A percentile compares a stretch with the other conserved stretches of the same genome.
These are phyloP conservation scores for Epichloe coenophiala DNA, from an alignment of 2,329 filamentous ascomycete species.

Conservation along the genomic window DNA sequence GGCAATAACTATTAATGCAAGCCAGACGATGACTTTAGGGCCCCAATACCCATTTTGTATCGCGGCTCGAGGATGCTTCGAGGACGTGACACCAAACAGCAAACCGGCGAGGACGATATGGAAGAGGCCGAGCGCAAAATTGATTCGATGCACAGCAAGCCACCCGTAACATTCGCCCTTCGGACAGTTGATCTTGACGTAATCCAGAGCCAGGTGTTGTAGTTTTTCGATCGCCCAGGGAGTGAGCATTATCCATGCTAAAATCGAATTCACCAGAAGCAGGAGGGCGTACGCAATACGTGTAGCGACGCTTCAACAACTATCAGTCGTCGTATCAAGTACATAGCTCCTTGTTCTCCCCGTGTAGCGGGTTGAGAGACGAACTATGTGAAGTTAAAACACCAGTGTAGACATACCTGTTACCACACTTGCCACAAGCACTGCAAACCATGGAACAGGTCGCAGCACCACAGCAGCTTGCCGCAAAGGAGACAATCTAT, in stretches of 20 bases:
- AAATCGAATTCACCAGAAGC: constrained; percentile 87
- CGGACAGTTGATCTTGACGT: constrained; percentile 87
- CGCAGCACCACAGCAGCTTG: constrained; percentile 90
- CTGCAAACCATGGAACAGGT: constrained; percentile 94
- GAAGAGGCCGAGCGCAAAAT: constrained; percentile 91
- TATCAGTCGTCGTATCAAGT: not conserved
- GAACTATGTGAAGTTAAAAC: not conserved
- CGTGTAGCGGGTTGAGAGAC: too few species aligned
- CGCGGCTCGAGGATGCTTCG: constrained; percentile 73
- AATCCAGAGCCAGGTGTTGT: constrained; percentile 82
- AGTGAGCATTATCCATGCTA: constrained; percentile 98
- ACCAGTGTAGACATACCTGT: constrained; percentile 46
- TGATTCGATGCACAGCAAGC: constrained; percentile 93
- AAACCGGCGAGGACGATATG: constrained; percentile 77
- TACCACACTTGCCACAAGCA: constrained; percentile 91
- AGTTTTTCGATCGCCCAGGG: constrained; percentile 96
- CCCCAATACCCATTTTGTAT: constrained; percentile 99
- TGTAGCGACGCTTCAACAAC: constrained; percentile 62
- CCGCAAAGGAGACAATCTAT: constrained; percentile 63
- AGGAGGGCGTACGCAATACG: constrained; percentile 93
- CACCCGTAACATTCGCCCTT: constrained; percentile 89
- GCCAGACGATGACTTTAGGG: constrained; percentile 84
- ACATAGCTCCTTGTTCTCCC: not conserved
- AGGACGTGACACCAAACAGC: constrained; percentile 73
- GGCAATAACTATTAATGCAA: constrained; percentile 73